Conservation (phyloP, 768 basidiomycete genomes). For the Daedaleopsis nitida region DNA sequence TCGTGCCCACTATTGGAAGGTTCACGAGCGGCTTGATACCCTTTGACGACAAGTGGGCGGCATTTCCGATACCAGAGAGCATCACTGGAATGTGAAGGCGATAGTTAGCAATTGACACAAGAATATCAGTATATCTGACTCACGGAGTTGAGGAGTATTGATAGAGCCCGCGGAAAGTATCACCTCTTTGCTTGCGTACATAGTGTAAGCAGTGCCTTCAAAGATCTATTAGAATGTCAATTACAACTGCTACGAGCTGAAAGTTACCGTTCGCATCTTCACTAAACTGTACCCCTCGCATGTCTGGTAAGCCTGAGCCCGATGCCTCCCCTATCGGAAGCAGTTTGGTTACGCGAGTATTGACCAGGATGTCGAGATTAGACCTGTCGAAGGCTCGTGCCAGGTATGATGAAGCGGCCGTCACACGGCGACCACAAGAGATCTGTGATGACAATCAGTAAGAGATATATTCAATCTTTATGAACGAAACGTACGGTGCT, state of each 20-base stretch:
- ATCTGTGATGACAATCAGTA: neutral
- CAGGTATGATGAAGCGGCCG: constrained; percentile 1
- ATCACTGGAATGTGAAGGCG: constrained; percentile 8
- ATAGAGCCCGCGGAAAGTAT: constrained; percentile 24
- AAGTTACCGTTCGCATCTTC: neutral
- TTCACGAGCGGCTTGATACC: constrained; percentile 23
- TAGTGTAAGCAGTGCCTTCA: neutral
- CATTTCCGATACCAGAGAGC: constrained; percentile 31
- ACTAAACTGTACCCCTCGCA: constrained; percentile 9
- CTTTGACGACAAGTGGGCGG: constrained; percentile 14
- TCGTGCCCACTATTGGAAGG: constrained; percentile 30
- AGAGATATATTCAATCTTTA: too few species aligned
- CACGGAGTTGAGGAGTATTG: constrained; percentile 16
- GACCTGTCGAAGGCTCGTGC: neutral
- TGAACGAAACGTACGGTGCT: constrained; percentile 7
- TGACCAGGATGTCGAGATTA: constrained; percentile 13
- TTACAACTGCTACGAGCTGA: neutral
- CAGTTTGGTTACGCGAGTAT: constrained; percentile 8
- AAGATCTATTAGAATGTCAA: neutral
- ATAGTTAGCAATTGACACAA: neutral
- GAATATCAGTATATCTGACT: constrained; percentile 7
- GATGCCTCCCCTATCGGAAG: neutral
- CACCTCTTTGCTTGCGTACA: constrained; percentile 22
- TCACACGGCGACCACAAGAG: neutral
- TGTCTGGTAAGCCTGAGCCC: constrained; percentile 7